phyloP scores from a whole-genome alignment of 202 grass and related monocot genomes.

The Cymbopogon flexuosus region DNA sequence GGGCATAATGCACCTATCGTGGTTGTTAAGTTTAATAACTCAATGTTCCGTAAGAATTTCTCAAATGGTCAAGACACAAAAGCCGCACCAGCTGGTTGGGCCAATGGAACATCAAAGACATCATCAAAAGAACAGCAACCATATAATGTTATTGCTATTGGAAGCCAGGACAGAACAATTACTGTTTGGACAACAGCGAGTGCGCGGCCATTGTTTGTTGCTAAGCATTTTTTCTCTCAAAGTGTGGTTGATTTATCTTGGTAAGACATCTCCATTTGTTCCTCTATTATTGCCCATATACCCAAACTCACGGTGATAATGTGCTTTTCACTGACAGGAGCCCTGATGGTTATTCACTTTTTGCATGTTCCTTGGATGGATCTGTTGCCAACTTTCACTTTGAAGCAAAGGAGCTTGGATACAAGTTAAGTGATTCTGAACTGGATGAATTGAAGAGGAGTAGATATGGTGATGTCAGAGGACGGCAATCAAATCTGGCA shows the following conservation, averaged over 20 bases:
- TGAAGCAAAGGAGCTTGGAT: conserved; percentile 90
- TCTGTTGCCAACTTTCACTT: conserved; percentile 86
- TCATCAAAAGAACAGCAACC: conserved; percentile 68
- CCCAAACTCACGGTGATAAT: conserved; percentile 6
- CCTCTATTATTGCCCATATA: conserved; percentile 13
- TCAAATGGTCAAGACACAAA: conserved; percentile 62
- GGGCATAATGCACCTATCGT: conserved; percentile 90
- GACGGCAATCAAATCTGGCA: conserved; percentile 83
- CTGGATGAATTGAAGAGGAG: conserved; percentile 87
- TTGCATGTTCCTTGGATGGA: conserved; percentile 94
- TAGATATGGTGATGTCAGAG: conserved; percentile 92
- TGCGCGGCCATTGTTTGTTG: conserved; percentile 89
- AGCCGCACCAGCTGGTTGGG: conserved; percentile 55
- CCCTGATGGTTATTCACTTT: conserved; percentile 93
- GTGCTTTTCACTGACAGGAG: conserved; percentile 60
- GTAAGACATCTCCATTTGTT: conserved; percentile 35
- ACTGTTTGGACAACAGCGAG: conserved; percentile 98
- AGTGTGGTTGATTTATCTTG: conserved; percentile 99
- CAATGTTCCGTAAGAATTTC: conserved; percentile 82
- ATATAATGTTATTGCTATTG: conserved; percentile 97
- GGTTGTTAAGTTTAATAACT: conserved; percentile 95
- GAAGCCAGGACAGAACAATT: conserved; percentile 98
- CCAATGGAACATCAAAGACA: conserved; percentile 75
- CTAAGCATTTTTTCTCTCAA: conserved; percentile 96
- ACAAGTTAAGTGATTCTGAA: conserved; percentile 76